Evolutionary conservation across 106 monocot genomes (phyloP).

Genomic region (Apostasia ramifera): DNA sequence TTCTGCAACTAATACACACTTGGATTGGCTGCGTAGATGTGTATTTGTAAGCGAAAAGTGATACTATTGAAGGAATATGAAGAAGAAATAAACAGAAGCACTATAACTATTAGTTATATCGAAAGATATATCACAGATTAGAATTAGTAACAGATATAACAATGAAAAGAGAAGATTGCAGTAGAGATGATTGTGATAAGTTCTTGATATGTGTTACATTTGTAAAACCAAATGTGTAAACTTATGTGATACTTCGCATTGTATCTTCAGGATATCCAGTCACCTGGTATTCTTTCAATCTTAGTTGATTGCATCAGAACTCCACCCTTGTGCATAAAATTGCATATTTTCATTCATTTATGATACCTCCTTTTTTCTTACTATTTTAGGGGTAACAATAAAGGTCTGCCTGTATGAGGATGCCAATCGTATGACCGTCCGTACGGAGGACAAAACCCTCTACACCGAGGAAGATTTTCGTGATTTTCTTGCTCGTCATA

Average conservation of each 20-base stretch:
- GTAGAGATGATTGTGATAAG: no score
- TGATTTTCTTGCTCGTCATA: slow-evolving; percentile 54
- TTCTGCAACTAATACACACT: neutral
- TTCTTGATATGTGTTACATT: no score
- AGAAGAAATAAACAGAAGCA: no score
- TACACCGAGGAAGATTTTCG: slow-evolving; percentile 86
- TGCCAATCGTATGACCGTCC: slow-evolving; percentile 41
- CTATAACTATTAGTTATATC: no score
- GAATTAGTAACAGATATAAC: no score
- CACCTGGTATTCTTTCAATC: neutral
- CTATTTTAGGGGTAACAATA: slow-evolving; percentile 54
- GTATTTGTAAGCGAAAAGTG: no score
- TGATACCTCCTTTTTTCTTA: neutral
- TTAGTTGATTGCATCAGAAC: neutral
- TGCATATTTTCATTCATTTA: neutral
- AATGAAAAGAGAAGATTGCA: no score
- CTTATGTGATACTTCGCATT: no score
- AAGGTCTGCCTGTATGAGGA: slow-evolving; percentile 72
- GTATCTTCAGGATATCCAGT: neutral
- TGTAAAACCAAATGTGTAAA: no score
- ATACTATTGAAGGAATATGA: no score
- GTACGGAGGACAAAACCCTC: slow-evolving; percentile 66
- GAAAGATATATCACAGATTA: no score
- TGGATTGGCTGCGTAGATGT: no score
- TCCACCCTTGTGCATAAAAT: neutral